Percentiles rank a stretch among this genome's conserved stretches.
These are phyloP conservation scores for Alternaria triticina DNA, from an alignment of 2,329 filamentous ascomycete genomes.

Conservation along the genomic window DNA sequence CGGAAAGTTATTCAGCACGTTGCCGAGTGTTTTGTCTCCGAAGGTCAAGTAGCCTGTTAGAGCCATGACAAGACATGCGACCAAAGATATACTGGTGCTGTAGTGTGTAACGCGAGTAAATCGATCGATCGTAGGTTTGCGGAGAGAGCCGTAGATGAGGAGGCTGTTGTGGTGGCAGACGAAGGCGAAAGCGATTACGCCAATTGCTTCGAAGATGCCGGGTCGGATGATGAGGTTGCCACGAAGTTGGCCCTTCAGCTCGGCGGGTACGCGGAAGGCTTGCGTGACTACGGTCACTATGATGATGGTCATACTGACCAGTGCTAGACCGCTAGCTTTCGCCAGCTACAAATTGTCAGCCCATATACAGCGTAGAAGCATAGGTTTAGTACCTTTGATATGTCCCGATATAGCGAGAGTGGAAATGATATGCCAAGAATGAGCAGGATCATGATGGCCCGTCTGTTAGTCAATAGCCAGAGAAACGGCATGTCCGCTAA, in stretches of 20 bases:
- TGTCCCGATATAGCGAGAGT: constrained; percentile 91
- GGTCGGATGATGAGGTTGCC: constrained; percentile 78
- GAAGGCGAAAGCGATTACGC: constrained; percentile 92
- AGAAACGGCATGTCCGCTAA: constrained; percentile 76
- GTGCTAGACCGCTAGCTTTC: constrained; percentile 91
- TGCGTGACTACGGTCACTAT: constrained; percentile 87
- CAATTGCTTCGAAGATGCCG: constrained; percentile 93
- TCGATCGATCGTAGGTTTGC: constrained; percentile 92
- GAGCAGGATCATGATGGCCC: constrained; percentile 86
- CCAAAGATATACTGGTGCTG: constrained; percentile 85
- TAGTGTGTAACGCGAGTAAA: constrained; percentile 94
- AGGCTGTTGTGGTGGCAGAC: constrained; percentile 93
- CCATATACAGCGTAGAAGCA: constrained; percentile 11
- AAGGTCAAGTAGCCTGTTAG: constrained; percentile 91
- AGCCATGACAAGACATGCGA: constrained; percentile 90
- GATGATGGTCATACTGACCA: constrained; percentile 92
- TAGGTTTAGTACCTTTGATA: constrained; percentile 71
- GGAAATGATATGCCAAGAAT: constrained; percentile 87
- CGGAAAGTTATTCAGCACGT: constrained; percentile 98
- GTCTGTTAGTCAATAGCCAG: constrained; percentile 80
- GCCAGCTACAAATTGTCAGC: constrained; percentile 70
- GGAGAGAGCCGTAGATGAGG: constrained; percentile 93
- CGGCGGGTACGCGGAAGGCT: constrained; percentile 73
- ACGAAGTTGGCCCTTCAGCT: constrained; percentile 74
- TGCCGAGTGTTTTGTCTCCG: constrained; percentile 88